These are phyloP conservation scores for Blastomyces percursus DNA, from an alignment of 2,329 filamentous ascomycete genomes.

Conservation along the genomic window DNA sequence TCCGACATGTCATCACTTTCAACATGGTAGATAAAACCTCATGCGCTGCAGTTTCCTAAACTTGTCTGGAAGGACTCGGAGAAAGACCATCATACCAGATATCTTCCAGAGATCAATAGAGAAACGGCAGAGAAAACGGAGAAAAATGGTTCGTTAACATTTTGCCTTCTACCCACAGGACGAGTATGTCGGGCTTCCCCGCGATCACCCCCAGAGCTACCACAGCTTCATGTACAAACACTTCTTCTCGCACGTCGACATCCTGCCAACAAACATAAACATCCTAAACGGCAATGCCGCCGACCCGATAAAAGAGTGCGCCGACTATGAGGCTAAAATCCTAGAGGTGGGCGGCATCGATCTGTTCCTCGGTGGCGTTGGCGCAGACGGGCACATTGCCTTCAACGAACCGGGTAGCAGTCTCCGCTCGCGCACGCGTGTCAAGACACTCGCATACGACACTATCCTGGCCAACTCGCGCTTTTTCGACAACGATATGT, in stretches of 20 bases:
- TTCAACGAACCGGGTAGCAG: conserved; percentile 85
- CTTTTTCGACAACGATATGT: conserved; percentile 67
- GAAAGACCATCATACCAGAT: background rate
- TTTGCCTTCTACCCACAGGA: conserved; percentile 41
- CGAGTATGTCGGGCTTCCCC: conserved; percentile 74
- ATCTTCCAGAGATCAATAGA: background rate
- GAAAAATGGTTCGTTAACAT: conserved; percentile 1
- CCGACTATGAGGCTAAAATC: conserved; percentile 70
- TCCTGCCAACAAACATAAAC: conserved; percentile 70
- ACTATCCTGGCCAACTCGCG: conserved; percentile 76
- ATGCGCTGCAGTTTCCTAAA: background rate
- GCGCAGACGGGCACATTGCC: conserved; percentile 76
- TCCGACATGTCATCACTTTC: conserved; percentile 81
- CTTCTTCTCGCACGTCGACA: conserved; percentile 78
- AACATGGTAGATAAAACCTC: conserved; percentile 56
- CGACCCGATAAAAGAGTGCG: conserved; percentile 65
- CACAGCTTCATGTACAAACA: conserved; percentile 91
- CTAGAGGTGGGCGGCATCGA: conserved; percentile 66
- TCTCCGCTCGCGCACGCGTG: conserved; percentile 63
- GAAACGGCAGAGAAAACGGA: background rate
- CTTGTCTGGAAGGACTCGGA: background rate
- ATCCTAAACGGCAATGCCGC: conserved; percentile 71
- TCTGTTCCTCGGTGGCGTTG: conserved; percentile 74
- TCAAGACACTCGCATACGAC: conserved; percentile 80
- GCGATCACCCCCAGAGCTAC: conserved; percentile 75